A percentile compares a stretch with the other conserved stretches of the same genome.
Conservation (phyloP, 352 stramenopile genomes). For the Globisporangium recalcitrans region DNA sequence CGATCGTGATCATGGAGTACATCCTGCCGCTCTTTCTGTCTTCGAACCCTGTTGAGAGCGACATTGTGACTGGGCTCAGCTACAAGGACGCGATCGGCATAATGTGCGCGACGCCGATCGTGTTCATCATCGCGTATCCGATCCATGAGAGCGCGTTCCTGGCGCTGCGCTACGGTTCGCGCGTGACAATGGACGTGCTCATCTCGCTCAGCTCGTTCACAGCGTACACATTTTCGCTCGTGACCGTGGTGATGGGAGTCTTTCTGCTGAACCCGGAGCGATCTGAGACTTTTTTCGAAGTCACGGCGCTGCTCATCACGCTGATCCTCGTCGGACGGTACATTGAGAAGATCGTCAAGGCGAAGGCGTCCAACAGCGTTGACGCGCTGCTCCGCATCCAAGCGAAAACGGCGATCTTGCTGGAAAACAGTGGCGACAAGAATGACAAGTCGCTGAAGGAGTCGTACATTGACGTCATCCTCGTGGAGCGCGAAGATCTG, state of each 20-base stretch:
- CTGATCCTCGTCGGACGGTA: conserved; percentile 72
- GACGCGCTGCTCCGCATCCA: conserved; percentile 65
- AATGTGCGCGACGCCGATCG: conserved; percentile 58
- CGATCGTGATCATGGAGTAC: conserved; percentile 56
- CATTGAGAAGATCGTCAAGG: conserved; percentile 71
- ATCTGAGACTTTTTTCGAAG: conserved; percentile 69
- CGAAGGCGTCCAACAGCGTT: conserved; percentile 61
- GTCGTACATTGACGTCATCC: conserved; percentile 66
- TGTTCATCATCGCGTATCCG: conserved; percentile 52
- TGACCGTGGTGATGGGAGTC: conserved; percentile 25
- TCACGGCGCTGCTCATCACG: conserved; percentile 59
- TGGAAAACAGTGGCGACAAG: conserved; percentile 40
- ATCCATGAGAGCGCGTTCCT: conserved; percentile 71
- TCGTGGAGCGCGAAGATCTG: conserved; percentile 67
- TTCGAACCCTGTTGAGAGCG: conserved; percentile 20
- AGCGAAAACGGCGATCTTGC: conserved; percentile 85
- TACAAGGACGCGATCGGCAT: conserved; percentile 49
- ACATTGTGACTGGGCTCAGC: conserved; percentile 37
- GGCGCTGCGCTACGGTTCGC: conserved; percentile 48
- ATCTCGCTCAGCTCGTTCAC: conserved; percentile 67
- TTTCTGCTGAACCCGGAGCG: conserved; percentile 22
- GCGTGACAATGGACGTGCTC: conserved; percentile 76
- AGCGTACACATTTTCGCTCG: conserved; percentile 59
- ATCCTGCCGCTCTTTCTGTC: conserved; percentile 33
- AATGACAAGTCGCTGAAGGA: conserved; percentile 31